A percentile compares a stretch with the other conserved stretches of the same genome.
Conservation (phyloP, 2,329 filamentous ascomycete genomes). For the Penicillium sp. region DNA sequence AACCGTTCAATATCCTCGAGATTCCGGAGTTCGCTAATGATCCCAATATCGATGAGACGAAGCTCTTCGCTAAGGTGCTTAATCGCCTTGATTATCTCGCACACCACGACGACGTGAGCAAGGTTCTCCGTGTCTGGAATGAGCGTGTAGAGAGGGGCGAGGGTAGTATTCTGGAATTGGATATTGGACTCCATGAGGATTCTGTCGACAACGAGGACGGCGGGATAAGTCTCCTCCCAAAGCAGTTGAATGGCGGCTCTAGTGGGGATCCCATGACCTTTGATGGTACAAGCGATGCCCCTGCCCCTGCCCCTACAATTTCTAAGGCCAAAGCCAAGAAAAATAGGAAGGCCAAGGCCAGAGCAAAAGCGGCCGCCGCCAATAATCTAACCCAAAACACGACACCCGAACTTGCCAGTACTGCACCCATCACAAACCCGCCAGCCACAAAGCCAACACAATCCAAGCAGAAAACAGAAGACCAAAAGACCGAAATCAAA, state of each 20-base stretch:
- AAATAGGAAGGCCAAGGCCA: neutral
- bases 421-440: neutral
- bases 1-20: slow-evolving; percentile 79
- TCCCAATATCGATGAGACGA: slow-evolving; percentile 41
- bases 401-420: neutral
- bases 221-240: slow-evolving; percentile 13
- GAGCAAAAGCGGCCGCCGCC: neutral
- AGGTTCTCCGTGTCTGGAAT: slow-evolving; percentile 41
- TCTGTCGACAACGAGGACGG: slow-evolving; percentile 16
- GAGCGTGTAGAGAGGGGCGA: slow-evolving; percentile 10
- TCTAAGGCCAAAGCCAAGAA: slow-evolving; percentile 3
- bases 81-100: slow-evolving; percentile 54
- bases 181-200: slow-evolving; percentile 12
- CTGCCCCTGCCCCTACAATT: neutral
- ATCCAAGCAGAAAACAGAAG: neutral
- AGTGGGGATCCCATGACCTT: neutral
- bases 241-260: neutral
- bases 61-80: slow-evolving; percentile 53
- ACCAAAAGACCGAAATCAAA: neutral
- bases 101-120: slow-evolving; percentile 51
- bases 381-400: no score
- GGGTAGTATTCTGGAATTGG: slow-evolving; percentile 24
- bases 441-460: neutral
- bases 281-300: neutral
- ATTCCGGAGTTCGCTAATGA: slow-evolving; percentile 70